phyloP scores from a whole-genome alignment of 768 basidiomycete genomes.

The Sarcodon aspratus region DNA sequence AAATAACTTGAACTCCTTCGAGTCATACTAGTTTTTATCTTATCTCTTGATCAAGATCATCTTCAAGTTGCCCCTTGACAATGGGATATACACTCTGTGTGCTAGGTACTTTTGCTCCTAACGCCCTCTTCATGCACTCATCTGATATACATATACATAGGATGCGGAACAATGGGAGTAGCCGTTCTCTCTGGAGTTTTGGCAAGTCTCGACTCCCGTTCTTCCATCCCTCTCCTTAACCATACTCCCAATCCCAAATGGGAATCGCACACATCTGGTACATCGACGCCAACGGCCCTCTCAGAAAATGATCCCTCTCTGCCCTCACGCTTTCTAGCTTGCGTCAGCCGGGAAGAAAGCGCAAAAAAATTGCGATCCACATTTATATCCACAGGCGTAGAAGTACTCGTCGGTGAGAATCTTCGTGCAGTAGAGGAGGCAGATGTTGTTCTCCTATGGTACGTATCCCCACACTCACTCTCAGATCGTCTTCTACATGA shows the following conservation, averaged over 20 bases:
- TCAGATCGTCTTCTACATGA: background rate
- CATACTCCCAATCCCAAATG: conserved; percentile 31
- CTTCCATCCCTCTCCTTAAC: conserved; percentile 10
- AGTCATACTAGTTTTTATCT: no score
- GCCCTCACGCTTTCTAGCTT: conserved; percentile 76
- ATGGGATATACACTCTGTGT: conserved; percentile 95
- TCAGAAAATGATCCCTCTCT: conserved; percentile 52
- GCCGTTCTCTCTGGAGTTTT: conserved; percentile 91
- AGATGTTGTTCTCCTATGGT: conserved; percentile 89
- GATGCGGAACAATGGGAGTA: conserved; percentile 98
- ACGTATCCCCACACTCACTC: conserved; percentile 12
- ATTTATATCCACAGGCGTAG: conserved; percentile 63
- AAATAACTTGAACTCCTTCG: no score
- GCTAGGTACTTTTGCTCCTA: conserved; percentile 37
- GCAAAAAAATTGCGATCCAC: conserved; percentile 50
- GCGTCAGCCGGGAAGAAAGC: conserved; percentile 72
- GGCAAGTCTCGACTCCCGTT: conserved; percentile 57
- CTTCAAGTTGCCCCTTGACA: conserved; percentile 1
- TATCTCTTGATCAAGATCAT: no score
- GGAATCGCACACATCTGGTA: conserved; percentile 65
- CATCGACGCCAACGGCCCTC: conserved; percentile 44
- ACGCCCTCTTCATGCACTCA: conserved; percentile 6
- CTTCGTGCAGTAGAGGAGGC: conserved; percentile 57
- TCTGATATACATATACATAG: conserved; percentile 26
- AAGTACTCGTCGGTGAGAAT: conserved; percentile 63